phyloP scores from a whole-genome alignment of 2,329 filamentous ascomycete genomes.

The Lecanicillium sp. region DNA sequence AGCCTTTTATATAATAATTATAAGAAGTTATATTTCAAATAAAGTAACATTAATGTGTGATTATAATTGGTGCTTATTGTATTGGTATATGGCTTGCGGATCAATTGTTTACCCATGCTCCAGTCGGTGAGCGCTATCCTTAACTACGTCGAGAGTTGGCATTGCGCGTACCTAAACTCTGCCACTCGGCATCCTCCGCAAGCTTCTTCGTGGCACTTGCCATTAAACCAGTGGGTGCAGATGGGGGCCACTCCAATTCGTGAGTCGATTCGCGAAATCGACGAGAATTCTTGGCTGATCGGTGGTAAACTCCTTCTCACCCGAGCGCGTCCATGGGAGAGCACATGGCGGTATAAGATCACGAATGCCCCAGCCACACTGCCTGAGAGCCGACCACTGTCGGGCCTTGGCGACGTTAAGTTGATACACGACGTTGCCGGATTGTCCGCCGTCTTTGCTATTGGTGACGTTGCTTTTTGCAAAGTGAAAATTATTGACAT shows the following conservation, averaged over 20 bases:
- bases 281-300: slow-evolving; percentile 13
- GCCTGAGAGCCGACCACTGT: slow-evolving; percentile 2
- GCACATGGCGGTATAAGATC: slow-evolving; percentile 10
- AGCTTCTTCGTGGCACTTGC: background rate
- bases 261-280: slow-evolving; percentile 13
- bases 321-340: background rate
- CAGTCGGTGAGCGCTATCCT: too few species aligned
- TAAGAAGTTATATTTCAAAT: too few species aligned
- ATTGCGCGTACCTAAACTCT: too few species aligned
- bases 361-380: background rate
- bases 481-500: slow-evolving; percentile 14
- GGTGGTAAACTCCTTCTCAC: slow-evolving; percentile 13
- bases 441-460: slow-evolving; percentile 16
- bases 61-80: too few species aligned
- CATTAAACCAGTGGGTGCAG: background rate
- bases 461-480: slow-evolving; percentile 18
- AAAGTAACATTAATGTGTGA: too few species aligned
- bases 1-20: too few species aligned
- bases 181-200: too few species aligned
- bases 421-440: slow-evolving; percentile 12
- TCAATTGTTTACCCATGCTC: too few species aligned
- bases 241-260: background rate
- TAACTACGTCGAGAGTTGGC: too few species aligned
- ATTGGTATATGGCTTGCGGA: too few species aligned
- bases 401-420: background rate